Evolutionary conservation across 768 basidiomycete species (phyloP).

Genomic region (Suillus luteus): DNA sequence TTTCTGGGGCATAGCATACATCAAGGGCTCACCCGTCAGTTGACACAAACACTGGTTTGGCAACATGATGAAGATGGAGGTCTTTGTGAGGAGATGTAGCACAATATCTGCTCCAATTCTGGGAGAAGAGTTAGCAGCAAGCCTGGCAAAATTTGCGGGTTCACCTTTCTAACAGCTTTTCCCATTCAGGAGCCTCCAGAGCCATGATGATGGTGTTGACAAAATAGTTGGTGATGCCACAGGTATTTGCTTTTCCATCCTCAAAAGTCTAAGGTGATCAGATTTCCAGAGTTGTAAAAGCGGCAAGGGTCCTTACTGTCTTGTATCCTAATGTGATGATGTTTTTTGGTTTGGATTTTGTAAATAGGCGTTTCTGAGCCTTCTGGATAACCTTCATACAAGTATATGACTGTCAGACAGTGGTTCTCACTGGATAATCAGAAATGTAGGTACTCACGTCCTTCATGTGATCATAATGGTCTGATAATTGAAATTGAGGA

Average conservation of each 20-base stretch:
- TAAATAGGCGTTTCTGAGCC: conserved; percentile 58
- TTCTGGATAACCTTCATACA: conserved; percentile 56
- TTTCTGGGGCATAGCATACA: conserved; percentile 39
- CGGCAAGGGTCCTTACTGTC: conserved; percentile 40
- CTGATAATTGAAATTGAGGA: conserved; percentile 31
- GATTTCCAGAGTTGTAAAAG: neutral
- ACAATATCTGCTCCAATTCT: conserved; percentile 81
- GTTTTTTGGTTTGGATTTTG: conserved; percentile 46
- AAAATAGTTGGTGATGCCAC: conserved; percentile 57
- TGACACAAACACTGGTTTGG: conserved; percentile 88
- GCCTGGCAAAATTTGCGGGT: conserved; percentile 11
- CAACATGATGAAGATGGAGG: conserved; percentile 73
- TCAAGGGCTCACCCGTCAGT: conserved; percentile 71
- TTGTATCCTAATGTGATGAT: conserved; percentile 70
- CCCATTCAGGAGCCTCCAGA: conserved; percentile 68
- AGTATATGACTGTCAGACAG: neutral
- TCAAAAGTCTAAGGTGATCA: conserved; percentile 22
- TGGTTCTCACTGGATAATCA: neutral
- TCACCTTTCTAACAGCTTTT: conserved; percentile 60
- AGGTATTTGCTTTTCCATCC: conserved; percentile 41
- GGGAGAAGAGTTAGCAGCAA: conserved; percentile 6
- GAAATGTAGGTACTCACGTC: conserved; percentile 42
- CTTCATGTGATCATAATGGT: conserved; percentile 52
- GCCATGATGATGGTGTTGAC: conserved; percentile 77
- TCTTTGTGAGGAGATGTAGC: conserved; percentile 74